phyloP scores from a whole-genome alignment of 768 basidiomycete species.

The Mycena belliarum region DNA sequence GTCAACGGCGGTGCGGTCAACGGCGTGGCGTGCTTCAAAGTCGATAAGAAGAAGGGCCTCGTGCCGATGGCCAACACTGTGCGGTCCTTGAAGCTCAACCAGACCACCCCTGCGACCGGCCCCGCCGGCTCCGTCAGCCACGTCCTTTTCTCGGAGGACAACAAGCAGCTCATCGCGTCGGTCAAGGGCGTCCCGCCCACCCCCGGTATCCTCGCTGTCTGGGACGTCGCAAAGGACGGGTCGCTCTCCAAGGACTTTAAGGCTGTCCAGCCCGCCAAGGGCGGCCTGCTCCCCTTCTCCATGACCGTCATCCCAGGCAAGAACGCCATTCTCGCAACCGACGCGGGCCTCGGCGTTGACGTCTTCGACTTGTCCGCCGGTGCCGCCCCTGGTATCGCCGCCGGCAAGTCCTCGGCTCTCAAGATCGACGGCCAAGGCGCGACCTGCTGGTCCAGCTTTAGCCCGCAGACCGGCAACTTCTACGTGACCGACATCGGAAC shows the following conservation, averaged over 20 bases:
- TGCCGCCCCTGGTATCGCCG: slow-evolving; percentile 32
- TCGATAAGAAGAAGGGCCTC: slow-evolving; percentile 44
- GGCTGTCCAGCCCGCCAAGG: slow-evolving; percentile 35
- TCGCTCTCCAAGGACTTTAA: slow-evolving; percentile 44
- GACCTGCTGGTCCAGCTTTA: slow-evolving; percentile 47
- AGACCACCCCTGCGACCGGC: slow-evolving; percentile 48
- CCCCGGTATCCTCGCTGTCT: slow-evolving; percentile 52
- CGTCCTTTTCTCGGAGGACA: slow-evolving; percentile 48
- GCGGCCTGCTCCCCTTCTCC: slow-evolving; percentile 52
- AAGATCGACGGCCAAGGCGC: slow-evolving; percentile 41
- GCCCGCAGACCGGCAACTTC: slow-evolving; percentile 43
- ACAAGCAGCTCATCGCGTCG: slow-evolving; percentile 44
- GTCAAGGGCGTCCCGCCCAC: slow-evolving; percentile 50
- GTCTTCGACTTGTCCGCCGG: slow-evolving; percentile 37
- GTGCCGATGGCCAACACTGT: slow-evolving; percentile 39
- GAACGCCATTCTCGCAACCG: slow-evolving; percentile 42
- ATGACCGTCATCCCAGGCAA: slow-evolving; percentile 43
- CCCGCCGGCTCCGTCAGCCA: slow-evolving; percentile 47
- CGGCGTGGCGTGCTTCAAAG: slow-evolving; percentile 39
- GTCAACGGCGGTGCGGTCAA: slow-evolving; percentile 47
- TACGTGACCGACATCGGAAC: slow-evolving; percentile 46
- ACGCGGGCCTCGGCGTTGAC: slow-evolving; percentile 41
- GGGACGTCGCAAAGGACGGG: slow-evolving; percentile 46
- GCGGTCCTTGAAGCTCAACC: slow-evolving; percentile 46
- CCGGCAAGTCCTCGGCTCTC: slow-evolving; percentile 29